Evolutionary conservation across 1,284 basidiomycete genomes (phyloP), one percentile per base, ranked within the genome.

Genomic region (Cutaneotrichosporon sp.): DNA sequence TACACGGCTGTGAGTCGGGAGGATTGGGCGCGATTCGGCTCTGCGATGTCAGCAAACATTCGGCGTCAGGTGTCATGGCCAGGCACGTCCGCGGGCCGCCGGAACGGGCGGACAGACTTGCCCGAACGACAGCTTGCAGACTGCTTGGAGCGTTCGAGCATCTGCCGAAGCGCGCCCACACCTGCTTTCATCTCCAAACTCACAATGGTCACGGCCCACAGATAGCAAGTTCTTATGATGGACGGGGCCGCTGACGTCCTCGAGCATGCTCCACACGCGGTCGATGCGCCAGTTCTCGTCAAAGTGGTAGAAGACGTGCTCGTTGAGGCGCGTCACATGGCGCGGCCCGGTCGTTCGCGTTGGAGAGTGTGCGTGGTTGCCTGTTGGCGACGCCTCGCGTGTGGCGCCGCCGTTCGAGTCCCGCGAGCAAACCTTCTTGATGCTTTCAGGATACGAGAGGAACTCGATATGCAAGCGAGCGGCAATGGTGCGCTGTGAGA

Each of bases 261-360:
- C 57, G 21, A 56, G 31, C 53, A 56, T 59, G 47, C 56, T 64
- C 56, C 53, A 56, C 13, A 66, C 62, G 16, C 60, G 50, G 56
- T 46, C 38, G 52, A 66, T 66, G 22, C 53, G 42, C 65, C 65
- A 66, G 56, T 61, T 26, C 46, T 64, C 57, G 57, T 66, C 65
- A 21, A 64, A 66, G 51, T 42, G 56, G 60, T 66, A 66, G 38
- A 66, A 62, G 46, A 64, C 65, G 26, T 61, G 42, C 38, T 63
- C 59, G 46, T 58, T 49, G 55, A 62, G 11, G 18, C 56, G 49
- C 9, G 47, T 53, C 16, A 65, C 38, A 30, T 56, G 52, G 11
- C 49, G 38, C 40, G 62, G 42, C 14, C 31, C 36, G 38, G 49
- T 51, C 49, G 21, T 53, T 16, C 51, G 51, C 31, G 51, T 53